A percentile compares a stretch with the other conserved stretches of the same genome.
Evolutionary conservation across 306 rosid species (phyloP).

Genomic region (Cicer bijugum): DNA sequence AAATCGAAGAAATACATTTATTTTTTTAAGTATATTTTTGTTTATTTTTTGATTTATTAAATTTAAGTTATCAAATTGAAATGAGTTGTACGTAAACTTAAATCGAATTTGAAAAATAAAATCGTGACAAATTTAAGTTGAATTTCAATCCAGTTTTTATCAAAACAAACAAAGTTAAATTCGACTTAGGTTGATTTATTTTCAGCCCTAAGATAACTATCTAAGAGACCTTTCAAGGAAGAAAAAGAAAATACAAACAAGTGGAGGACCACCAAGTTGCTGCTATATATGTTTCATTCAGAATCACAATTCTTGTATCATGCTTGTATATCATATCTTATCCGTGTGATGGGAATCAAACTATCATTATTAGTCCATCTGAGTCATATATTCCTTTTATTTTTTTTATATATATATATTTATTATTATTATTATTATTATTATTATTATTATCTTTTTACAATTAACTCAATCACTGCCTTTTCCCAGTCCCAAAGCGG

Average conservation of each 20-base stretch:
- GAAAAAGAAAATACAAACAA: conserved; percentile 18
- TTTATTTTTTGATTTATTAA: too few species aligned
- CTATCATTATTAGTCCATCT: conserved; percentile 1
- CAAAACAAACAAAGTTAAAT: not conserved
- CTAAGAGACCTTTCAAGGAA: conserved; percentile 40
- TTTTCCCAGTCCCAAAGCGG: conserved; percentile 29
- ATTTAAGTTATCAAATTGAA: too few species aligned
- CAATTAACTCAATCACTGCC: conserved; percentile 6
- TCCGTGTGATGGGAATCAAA: conserved; percentile 30
- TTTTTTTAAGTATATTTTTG: too few species aligned
- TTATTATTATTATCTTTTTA: not conserved
- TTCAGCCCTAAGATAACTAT: not conserved
- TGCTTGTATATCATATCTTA: not conserved
- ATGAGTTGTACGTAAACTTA: too few species aligned
- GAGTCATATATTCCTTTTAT: not conserved
- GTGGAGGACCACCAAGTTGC: conserved; percentile 26
- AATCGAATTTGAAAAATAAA: too few species aligned
- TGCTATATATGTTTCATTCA: not conserved
- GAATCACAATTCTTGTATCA: not conserved
- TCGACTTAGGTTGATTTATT: too few species aligned
- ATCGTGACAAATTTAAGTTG: too few species aligned
- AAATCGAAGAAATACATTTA: too few species aligned
- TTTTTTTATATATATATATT: too few species aligned
- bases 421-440: too few species aligned
- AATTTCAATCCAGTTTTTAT: too few species aligned